Evolutionary conservation across 2,329 filamentous ascomycete species (phyloP).

Genomic region (Cryphonectria radicalis): DNA sequence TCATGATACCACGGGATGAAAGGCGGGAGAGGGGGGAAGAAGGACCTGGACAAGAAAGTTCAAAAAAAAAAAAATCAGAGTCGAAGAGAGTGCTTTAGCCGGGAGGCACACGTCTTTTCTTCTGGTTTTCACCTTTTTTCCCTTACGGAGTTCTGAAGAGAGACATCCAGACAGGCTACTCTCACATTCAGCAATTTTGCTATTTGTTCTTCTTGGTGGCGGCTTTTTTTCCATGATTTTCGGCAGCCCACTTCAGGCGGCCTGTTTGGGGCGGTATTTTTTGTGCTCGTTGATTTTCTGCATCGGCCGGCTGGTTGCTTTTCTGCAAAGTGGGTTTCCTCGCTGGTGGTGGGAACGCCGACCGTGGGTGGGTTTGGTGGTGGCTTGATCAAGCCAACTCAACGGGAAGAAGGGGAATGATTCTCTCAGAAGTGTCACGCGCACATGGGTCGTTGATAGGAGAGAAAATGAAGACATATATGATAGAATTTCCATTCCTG

Average conservation of each 20-base stretch:
- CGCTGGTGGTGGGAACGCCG: neutral
- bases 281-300: neutral
- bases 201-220: neutral
- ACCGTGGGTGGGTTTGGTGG: neutral
- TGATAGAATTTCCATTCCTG: neutral
- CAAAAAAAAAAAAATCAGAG: neutral
- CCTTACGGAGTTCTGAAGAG: neutral
- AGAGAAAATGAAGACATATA: neutral
- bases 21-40: neutral
- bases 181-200: neutral
- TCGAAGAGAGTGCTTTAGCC: neutral
- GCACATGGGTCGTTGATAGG: neutral
- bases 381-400: neutral
- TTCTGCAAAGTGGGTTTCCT: neutral
- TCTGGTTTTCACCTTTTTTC: neutral
- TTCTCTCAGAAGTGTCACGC: neutral
- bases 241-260: neutral
- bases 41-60: neutral
- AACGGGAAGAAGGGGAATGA: neutral
- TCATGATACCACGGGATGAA: slow-evolving; percentile 25
- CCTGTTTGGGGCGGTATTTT: neutral
- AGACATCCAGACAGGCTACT: neutral
- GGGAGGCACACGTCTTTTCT: neutral
- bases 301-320: neutral
- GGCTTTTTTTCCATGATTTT: neutral